These are phyloP conservation scores for Amanita exitialis DNA, from an alignment of 768 basidiomycete genomes.

Conservation along the genomic window DNA sequence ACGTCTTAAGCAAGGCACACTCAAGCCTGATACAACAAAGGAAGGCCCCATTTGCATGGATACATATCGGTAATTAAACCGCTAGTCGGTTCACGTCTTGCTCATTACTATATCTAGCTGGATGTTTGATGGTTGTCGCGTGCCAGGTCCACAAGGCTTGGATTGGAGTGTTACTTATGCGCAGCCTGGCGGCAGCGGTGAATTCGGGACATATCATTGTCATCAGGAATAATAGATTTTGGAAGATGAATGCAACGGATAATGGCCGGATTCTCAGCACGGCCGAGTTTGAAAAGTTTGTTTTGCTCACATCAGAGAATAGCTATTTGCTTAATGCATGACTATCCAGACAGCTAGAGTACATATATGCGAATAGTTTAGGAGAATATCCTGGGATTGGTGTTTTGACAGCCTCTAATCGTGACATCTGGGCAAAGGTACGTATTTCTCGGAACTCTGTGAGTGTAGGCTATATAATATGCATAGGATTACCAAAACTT, in stretches of 20 bases:
- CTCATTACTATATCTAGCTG: constrained; percentile 35
- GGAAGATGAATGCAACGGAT: constrained; percentile 61
- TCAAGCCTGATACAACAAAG: constrained; percentile 56
- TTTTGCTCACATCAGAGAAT: neutral
- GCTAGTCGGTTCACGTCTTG: neutral
- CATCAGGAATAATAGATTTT: constrained; percentile 75
- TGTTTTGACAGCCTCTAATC: constrained; percentile 65
- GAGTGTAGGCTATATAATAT: neutral
- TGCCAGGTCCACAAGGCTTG: constrained; percentile 61
- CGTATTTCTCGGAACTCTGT: neutral
- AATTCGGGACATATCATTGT: constrained; percentile 77
- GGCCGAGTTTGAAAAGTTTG: constrained; percentile 54
- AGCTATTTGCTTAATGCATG: neutral
- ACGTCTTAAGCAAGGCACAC: constrained; percentile 52
- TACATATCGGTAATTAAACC: constrained; percentile 54
- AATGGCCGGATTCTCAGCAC: constrained; percentile 53
- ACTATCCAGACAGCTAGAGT: constrained; percentile 51
- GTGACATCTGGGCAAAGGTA: constrained; percentile 88
- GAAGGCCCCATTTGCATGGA: constrained; percentile 80
- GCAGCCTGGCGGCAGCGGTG: constrained; percentile 39
- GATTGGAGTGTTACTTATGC: constrained; percentile 76
- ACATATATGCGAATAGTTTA: constrained; percentile 58
- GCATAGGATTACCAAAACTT: constrained; percentile 58
- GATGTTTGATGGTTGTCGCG: constrained; percentile 89
- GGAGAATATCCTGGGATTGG: constrained; percentile 67